Base-by-base conservation (phyloP, 139 green algal species). In the Chlamydomonas eustigma region DNA sequence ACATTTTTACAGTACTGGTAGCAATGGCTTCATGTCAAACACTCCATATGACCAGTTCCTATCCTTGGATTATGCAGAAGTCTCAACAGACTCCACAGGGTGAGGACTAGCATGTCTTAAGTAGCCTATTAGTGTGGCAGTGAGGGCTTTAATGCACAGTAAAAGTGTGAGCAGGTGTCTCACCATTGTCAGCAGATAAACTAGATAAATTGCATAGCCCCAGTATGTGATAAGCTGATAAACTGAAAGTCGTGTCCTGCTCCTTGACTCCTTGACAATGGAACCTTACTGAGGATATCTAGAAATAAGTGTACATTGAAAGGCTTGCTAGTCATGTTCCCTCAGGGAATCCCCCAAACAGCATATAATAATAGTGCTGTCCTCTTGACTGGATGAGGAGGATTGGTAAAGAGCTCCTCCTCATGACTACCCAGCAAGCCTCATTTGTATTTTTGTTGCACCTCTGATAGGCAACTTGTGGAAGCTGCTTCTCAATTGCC, bases 1-100 rank as follows among this genome's bases (percentile, higher is more conserved):
- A 64, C 83, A 88, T 72, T 36, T 90, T 38, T 93, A 90, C 71
- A 76, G 73, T 4, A 0, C 80, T 3, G 86, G 75, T 2, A 66
- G 32, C 22, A 36, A 32, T 8, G 5, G 66, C 5, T 64, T 67
- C 31, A 37, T 89, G 70, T 64, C 71, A 2, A 75, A 77, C 0
- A 81, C 86, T 0, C 84, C 84, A 4, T 94, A 95, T 67, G 91
- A 96, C 80, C 91, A 96, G 76, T 96, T 94, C 80, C 76, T 93
- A 4, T 63, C 69, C 4, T 78, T 37, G 8, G 90, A 94, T 77
- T 93, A 92, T 75, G 67, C 81, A 33, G 34, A 64, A 30, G 39
- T 81, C 31, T n/a, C 74, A 2, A 70, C 64, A 3, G 80, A 81
- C 69, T 3, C 78, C 5, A 73, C 75, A 68, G 50, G 50, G 76